phyloP scores from a whole-genome alignment of 2,329 filamentous ascomycete genomes.

The Thielaviopsis cerberus region DNA sequence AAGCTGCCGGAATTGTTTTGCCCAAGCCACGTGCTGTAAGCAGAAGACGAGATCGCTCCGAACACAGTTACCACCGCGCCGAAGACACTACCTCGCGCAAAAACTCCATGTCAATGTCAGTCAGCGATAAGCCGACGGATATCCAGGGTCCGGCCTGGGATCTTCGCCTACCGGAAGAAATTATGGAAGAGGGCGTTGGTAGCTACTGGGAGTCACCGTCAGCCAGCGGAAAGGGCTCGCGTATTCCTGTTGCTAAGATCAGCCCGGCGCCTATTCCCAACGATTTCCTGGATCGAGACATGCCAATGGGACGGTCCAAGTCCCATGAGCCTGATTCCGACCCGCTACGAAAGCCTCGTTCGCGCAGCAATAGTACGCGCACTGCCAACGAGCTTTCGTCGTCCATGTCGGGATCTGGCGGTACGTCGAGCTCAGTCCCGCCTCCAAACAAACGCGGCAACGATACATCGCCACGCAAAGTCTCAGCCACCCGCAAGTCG shows the following conservation, averaged over 20 bases:
- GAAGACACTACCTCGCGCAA: constrained; percentile 14
- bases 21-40: constrained; percentile 35
- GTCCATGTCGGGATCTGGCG: background rate
- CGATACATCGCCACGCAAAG: constrained; percentile 9
- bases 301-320: constrained; percentile 36
- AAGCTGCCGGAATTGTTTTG: constrained; percentile 54
- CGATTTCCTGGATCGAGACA: constrained; percentile 56
- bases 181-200: constrained; percentile 39
- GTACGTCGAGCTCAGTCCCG: constrained; percentile 3
- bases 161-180: constrained; percentile 59
- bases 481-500: constrained; percentile 23
- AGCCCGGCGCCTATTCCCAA: constrained; percentile 60
- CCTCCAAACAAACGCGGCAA: constrained; percentile 7
- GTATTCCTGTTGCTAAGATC: constrained; percentile 69
- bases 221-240: constrained; percentile 38
- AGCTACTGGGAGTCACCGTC: constrained; percentile 28
- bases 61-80: constrained; percentile 9
- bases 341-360: constrained; percentile 40
- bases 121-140: constrained; percentile 23
- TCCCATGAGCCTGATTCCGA: constrained; percentile 18
- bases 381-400: constrained; percentile 21
- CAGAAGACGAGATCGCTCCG: constrained; percentile 19
- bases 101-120: constrained; percentile 20
- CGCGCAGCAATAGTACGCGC: constrained; percentile 51
- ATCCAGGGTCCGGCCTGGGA: constrained; percentile 42